phyloP scores from a whole-genome alignment of 352 stramenopile species.

The Thalassiosira livingstoniorum region DNA sequence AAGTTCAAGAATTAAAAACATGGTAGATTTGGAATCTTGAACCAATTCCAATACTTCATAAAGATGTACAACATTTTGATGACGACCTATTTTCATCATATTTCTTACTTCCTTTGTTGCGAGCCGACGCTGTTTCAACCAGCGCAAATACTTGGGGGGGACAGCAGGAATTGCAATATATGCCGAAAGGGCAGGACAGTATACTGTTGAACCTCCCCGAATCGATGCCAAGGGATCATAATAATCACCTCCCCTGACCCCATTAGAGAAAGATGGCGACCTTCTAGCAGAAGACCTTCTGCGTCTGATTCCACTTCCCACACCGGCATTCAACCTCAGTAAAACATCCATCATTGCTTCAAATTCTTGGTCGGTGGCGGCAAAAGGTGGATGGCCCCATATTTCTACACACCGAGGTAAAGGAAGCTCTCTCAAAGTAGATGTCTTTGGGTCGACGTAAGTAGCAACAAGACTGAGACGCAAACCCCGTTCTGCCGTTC shows the following conservation, averaged over 20 bases:
- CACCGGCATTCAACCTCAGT: conserved; percentile 74
- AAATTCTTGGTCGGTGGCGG: conserved; percentile 77
- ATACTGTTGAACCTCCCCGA: conserved; percentile 59
- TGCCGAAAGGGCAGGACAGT: conserved; percentile 74
- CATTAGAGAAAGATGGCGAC: not conserved
- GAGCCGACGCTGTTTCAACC: conserved; percentile 89
- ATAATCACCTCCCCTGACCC: not conserved
- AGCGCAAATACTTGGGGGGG: conserved; percentile 95
- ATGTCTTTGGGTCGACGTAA: conserved; percentile 89
- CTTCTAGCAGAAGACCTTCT: not conserved
- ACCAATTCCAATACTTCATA: conserved; percentile 95
- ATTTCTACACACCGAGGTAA: conserved; percentile 94
- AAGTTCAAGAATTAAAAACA: conserved; percentile 91
- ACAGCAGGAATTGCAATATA: conserved; percentile 90
- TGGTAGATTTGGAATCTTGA: conserved; percentile 95
- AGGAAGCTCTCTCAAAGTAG: conserved; percentile 90
- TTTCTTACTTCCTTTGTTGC: conserved; percentile 95
- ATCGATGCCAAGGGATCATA: conserved; percentile 40
- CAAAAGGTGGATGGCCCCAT: conserved; percentile 89
- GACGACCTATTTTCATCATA: conserved; percentile 90
- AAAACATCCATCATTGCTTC: conserved; percentile 81
- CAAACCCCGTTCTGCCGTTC: conserved; percentile 69
- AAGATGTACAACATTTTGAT: conserved; percentile 94
- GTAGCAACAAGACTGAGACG: conserved; percentile 88
- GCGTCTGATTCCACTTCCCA: not conserved